Base-by-base conservation (phyloP, 1,284 basidiomycete species). In the Puccinia hordei region DNA sequence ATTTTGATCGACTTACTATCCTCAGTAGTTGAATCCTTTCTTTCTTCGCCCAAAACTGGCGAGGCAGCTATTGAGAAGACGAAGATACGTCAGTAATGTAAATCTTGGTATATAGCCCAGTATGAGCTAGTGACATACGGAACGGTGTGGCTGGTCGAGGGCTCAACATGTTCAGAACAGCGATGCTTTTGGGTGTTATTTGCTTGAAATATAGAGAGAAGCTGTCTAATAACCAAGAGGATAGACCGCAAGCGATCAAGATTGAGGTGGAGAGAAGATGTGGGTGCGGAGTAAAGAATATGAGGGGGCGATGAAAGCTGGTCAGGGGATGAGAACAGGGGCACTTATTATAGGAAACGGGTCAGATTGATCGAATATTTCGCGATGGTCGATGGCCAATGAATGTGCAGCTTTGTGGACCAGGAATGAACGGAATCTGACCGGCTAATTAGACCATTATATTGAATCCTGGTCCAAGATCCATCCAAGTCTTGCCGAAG, bases 1-100 rank as follows among this genome's bases (percentile, higher is more conserved):
- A 33, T 5, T 5, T 13, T 30, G 38, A 6, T 69, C 27, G 24
- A 49, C 44, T 69, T 51, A 46, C 41, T 46, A 27, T 49, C 66
- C 41, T 49, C 44, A 46, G 44, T 17, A 69, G 8, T 1, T 33
- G 49, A 22, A 12, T 69, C 46, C 5, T 49, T 33, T 12, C 49
- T 12, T 2, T 69, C 44, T 51, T 46, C 44, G 27, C 24, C 44
- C n/a, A 69, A 30, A 17, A 69, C 19, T 13, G 66, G 66, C 17
- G 66, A 69, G 24, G 66, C 17, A 49, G 66, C 66, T 69, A 10
- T 49, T 22, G 41, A 41, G 44, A 69, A 33, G 66, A 33, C 3
- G 19, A 66, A 49, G 46, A 41, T 12, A 68, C 6, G 15, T 69
- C 24, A 69, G 66, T 38, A 4, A 1, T 41, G 19, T 5, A 12